Evolutionary conservation across 768 basidiomycete genomes (phyloP), one percentile per base, ranked within the genome.

Genomic region (Dioszegia hungarica): DNA sequence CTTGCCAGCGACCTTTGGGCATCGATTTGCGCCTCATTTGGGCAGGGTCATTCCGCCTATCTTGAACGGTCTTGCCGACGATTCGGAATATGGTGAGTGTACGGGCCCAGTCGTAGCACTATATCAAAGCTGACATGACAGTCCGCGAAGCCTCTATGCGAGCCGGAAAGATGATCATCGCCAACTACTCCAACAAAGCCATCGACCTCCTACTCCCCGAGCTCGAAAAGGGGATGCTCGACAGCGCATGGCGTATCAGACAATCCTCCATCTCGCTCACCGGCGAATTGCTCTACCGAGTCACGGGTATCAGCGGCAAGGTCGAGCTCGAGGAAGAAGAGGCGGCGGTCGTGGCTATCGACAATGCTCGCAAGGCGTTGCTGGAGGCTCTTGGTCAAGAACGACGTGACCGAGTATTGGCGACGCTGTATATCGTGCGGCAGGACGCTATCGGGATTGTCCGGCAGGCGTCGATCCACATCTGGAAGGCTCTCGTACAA

Each of bases 111-210:
- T 24, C n/a, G n/a, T n/a, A n/a, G 9, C 0, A 11, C 6, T 14
- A 19, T 9, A 27, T 1, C 20, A 19, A 34, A 12, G 43, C 28
- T 53, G 39, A 63, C 25, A 12, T 3, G 15, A 5, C 54, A 73
- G 95, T 98, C 10, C 82, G 94, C 24, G 93, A 98, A 61, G 93
- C 94, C 11, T 92, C 94, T 4, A 97, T 98, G 93, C 84, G 90
- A 33, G 93, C 94, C n/a, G 93, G 94, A 56, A 82, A 95, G 61
- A 98, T 98, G 91, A 87, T 98, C 63, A 89, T 99, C 62, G 86
- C 85, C 57, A 95, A 93, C 74, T 97, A 98, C 79, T 88, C 92
- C 11, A 84, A 66, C 69, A 89, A 85, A 72, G 94, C 94, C 5
- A 90, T 98, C 55, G 94, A 98, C 61, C 80, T 99, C 22, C 80